Evolutionary conservation across 139 green algal genomes (phyloP).

Genomic region (Volvox reticuliferus): DNA sequence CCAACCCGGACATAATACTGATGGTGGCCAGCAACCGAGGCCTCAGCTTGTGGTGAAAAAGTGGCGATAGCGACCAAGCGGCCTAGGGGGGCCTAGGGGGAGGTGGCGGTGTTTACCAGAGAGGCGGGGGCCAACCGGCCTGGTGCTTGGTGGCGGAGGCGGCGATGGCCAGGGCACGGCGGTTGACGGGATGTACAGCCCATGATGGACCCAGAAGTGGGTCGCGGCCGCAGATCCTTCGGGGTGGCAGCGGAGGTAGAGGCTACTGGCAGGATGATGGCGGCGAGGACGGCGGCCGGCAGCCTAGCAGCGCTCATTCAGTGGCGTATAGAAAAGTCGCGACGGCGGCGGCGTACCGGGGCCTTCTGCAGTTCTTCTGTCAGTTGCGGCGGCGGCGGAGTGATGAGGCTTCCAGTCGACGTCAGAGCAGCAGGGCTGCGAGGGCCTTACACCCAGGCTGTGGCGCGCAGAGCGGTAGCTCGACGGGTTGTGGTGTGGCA

Average conservation of each 20-base stretch:
- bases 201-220: too few species aligned
- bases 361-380: background rate
- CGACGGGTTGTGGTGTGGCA: too few species aligned
- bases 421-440: too few species aligned
- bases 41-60: constrained; percentile 29
- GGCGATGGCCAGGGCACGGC: background rate
- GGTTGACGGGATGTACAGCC: too few species aligned
- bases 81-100: too few species aligned
- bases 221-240: too few species aligned
- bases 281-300: background rate
- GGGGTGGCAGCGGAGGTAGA: too few species aligned
- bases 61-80: too few species aligned
- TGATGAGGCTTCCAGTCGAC: background rate
- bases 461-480: too few species aligned
- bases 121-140: too few species aligned
- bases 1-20: constrained; percentile 43
- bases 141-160: background rate
- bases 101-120: too few species aligned
- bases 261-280: background rate
- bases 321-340: background rate
- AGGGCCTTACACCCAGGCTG: too few species aligned
- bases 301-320: background rate
- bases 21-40: constrained; percentile 30
- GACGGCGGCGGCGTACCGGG: background rate
- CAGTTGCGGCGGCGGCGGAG: background rate